These are phyloP conservation scores for Diaporthe vaccinii DNA, from an alignment of 2,329 filamentous ascomycete species.

Conservation along the genomic window DNA sequence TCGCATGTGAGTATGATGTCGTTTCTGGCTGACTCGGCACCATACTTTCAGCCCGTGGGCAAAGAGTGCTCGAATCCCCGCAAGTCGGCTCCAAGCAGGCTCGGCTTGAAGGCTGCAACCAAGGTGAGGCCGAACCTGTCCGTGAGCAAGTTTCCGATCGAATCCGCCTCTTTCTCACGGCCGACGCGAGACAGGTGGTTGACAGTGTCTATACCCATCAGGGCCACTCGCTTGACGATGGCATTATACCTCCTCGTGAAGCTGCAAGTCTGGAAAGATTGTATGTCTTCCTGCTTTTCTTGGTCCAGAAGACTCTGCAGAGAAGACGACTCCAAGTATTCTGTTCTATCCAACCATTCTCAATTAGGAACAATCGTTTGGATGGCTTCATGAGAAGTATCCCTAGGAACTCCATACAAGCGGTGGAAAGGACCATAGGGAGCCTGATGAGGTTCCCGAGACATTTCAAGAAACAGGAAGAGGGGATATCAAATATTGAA, in stretches of 20 bases:
- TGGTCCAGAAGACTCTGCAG: conserved; percentile 47
- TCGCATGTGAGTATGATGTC: background rate
- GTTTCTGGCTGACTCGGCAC: background rate
- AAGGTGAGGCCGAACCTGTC: conserved; percentile 45
- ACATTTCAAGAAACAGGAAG: background rate
- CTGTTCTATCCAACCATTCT: conserved; percentile 46
- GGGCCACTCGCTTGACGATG: conserved; percentile 48
- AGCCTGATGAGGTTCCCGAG: background rate
- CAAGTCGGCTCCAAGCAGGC: background rate
- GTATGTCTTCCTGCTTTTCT: conserved; percentile 42
- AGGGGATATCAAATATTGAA: background rate
- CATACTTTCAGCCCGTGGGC: conserved; percentile 15
- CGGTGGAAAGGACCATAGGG: background rate
- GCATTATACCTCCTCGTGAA: conserved; percentile 38
- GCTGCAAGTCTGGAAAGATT: conserved; percentile 42
- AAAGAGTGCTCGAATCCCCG: background rate
- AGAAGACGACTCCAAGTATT: conserved; percentile 44
- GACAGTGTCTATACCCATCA: conserved; percentile 62
- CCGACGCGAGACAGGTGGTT: conserved; percentile 59
- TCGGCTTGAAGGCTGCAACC: conserved; percentile 19
- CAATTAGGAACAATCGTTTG: background rate
- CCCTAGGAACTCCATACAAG: background rate
- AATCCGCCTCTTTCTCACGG: conserved; percentile 56
- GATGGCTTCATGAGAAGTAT: background rate
- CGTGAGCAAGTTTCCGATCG: conserved; percentile 50